Base-by-base conservation (phyloP, 148 eudicot species). In the Amaranthus hypochondriacus region DNA sequence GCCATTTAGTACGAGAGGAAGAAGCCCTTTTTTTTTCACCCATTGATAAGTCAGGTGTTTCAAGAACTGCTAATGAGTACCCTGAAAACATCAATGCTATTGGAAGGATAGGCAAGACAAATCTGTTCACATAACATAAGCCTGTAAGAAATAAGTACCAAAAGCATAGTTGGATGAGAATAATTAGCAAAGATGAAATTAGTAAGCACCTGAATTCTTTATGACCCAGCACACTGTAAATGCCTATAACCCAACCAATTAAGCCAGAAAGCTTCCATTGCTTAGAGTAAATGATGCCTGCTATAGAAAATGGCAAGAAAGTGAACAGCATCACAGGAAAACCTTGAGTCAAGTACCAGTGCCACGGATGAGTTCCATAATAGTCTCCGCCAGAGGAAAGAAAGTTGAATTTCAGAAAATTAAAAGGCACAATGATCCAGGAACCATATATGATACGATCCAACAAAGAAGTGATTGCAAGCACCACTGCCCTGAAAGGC, bases 341-440 rank as follows among this genome's bases (percentile, higher is more conserved):
- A 56, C 99, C 99, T 83, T 95, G 97, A 48, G 87, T 86, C 82
- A 95, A 83, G 87, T 92, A 95, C 99, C 99, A 95, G 77, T 95
- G 97, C 97, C 96, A 95, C 39, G 74, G 75, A 74, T 95, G 99
- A 82, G 99, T 95, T 84, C 99, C 99, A 73, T 95, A 95, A 77
- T 95, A 95, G 90, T 95, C 97, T 74, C 96, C 99, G 44, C 99
- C 99, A 77, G 99, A 82, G 15, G 97, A 95, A 71, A 95, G 84
- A 81, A 95, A 90, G 84, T 95, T 95, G 89, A 95, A 95, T 79
- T 84, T 95, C 63, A 95, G 81, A 84, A 95, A 95, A 74, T 95
- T 95, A 49, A 88, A 82, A 77, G 97, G 99, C 15, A 95, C 99
- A 58, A 92, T 69, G 70, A 89, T 83, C 99, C 99, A 95, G 48